Evolutionary conservation across 1,139 yeast genomes (phyloP), one percentile per base, ranked within the genome.

Genomic region (Yamadazyma buinensis): DNA sequence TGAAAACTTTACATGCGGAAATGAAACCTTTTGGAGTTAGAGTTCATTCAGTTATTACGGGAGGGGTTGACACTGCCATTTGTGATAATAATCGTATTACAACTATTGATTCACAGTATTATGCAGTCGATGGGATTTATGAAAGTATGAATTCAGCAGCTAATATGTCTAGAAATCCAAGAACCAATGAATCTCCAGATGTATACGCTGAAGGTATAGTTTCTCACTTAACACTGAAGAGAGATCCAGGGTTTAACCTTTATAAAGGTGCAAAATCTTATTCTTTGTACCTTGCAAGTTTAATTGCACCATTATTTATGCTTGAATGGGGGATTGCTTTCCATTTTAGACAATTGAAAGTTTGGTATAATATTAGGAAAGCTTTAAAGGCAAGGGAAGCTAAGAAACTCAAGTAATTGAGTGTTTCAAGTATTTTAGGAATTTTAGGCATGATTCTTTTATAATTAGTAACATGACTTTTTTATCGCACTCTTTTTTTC

Each of bases 11-110:
- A 23, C 40, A 34, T 11, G 34, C 36, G 1, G 50, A 46, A 34
- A 23, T 46, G 60, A 40, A 46, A 35, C 70, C 70, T 0, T 61
- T 61, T 36, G 68, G 61, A 1, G 72, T 66, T 7, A 63, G 35
- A 28, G 50, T 46, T 11, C 41, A 63, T 41, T 52, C 60, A 29
- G 57, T 65, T 7, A 61, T 65, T 26, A 63, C 71, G 7, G 71
- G 72, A 2, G 69, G 66, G 3, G 70, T 66, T 4, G 52, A 64
- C 32, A 64, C 70, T n/a, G 61, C 57, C 11, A 60, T 65, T 20
- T 41, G 42, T 35, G 49, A 45, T 29, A 19, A 15, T 9, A 36
- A 33, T 19, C 13, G 12, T 9, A 15, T 23, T 7, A 32, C 38
- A 3, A 29, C 31, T 10, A 20, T 33, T 11, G 32, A 26, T n/a